Percentiles rank a stretch among this genome's conserved stretches.
phyloP scores from a whole-genome alignment of 2,329 filamentous ascomycete species.

The Periconia sp. region DNA sequence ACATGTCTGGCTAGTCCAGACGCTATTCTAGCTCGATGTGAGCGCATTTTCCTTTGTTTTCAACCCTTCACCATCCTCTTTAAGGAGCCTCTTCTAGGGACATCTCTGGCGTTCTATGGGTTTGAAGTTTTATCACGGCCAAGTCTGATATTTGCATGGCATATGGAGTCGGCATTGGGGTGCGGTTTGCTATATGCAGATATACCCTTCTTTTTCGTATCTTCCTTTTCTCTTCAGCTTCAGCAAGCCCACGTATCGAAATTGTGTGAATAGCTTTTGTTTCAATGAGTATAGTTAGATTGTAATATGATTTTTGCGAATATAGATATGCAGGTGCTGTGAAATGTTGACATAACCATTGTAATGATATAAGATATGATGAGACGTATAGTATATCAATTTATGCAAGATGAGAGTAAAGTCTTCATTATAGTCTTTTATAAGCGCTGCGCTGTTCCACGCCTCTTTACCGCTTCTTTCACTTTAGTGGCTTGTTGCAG shows the following conservation, averaged over 20 bases:
- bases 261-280: not conserved
- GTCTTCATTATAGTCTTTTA: no score
- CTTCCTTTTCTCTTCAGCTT: not conserved
- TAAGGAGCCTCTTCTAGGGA: not conserved
- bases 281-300: not conserved
- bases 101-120: not conserved
- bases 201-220: conserved; percentile 17
- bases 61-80: no score
- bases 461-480: no score
- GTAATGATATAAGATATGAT: not conserved
- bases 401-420: no score
- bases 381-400: no score
- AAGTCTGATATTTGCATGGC: conserved; percentile 5
- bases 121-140: not conserved
- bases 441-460: no score
- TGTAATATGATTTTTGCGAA: conserved; percentile 1
- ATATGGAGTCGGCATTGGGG: conserved; percentile 5
- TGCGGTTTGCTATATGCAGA: conserved; percentile 12
- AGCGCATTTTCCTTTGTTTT: not conserved
- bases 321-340: not conserved
- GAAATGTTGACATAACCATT: not conserved
- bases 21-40: not conserved
- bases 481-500: no score
- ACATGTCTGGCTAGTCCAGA: not conserved
- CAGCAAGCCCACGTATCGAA: not conserved